These are phyloP conservation scores for Penicillium corylophilum DNA, from an alignment of 2,329 filamentous ascomycete species.

Conservation along the genomic window DNA sequence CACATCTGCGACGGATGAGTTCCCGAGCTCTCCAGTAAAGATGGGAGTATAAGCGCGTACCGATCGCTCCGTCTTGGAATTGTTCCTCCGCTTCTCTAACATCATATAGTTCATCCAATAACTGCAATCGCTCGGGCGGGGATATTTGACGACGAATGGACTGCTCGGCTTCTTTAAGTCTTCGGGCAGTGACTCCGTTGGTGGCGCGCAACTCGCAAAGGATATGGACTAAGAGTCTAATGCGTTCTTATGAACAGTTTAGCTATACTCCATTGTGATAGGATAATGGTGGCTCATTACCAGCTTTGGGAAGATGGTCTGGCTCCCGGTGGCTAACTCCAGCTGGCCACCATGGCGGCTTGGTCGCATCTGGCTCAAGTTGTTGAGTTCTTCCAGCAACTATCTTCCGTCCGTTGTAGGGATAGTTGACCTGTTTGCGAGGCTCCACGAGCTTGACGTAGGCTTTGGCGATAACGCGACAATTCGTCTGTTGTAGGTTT, in stretches of 20 bases:
- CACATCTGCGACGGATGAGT: constrained; percentile 22
- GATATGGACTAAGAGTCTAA: constrained; percentile 42
- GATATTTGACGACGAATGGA: constrained; percentile 40
- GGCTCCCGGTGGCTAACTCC: constrained; percentile 36
- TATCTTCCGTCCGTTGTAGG: constrained; percentile 37
- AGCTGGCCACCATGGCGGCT: constrained; percentile 36
- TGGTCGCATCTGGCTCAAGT: constrained; percentile 34
- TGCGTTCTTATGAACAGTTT: constrained; percentile 31
- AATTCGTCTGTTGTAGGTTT: constrained; percentile 37
- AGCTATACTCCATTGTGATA: neutral
- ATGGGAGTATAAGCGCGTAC: constrained; percentile 21
- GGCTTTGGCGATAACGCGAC: constrained; percentile 35
- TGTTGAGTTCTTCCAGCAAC: constrained; percentile 32
- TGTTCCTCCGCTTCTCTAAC: constrained; percentile 41
- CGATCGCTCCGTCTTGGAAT: constrained; percentile 37
- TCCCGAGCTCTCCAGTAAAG: neutral
- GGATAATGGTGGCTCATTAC: constrained; percentile 16
- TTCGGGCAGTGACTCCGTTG: constrained; percentile 38
- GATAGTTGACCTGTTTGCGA: constrained; percentile 38
- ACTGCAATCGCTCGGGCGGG: constrained; percentile 34
- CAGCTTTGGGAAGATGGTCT: constrained; percentile 35
- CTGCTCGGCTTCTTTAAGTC: constrained; percentile 41
- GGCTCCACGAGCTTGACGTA: constrained; percentile 39
- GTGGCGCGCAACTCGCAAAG: constrained; percentile 38
- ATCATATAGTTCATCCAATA: constrained; percentile 44